Evolutionary conservation across 2,329 filamentous ascomycete genomes (phyloP).

Genomic region (Sclerotinia sclerotiorum): DNA sequence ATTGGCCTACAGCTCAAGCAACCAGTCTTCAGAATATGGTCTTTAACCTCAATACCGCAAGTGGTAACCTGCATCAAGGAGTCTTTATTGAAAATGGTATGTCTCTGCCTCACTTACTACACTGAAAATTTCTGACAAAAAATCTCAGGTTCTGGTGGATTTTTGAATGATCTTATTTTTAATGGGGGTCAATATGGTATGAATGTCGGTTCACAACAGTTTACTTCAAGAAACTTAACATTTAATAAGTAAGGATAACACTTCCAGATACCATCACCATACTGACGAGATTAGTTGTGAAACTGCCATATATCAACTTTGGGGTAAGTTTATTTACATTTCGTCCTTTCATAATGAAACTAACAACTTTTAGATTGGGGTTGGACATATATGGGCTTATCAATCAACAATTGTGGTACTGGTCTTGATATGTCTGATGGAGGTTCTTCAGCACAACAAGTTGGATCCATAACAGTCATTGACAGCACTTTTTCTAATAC

Average conservation of each 20-base stretch:
- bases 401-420: constrained; percentile 52
- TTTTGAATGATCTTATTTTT: constrained; percentile 59
- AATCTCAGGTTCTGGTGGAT: constrained; percentile 52
- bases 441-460: constrained; percentile 45
- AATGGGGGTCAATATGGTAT: constrained; percentile 60
- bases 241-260: constrained; percentile 40
- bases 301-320: constrained; percentile 57
- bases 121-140: constrained; percentile 49
- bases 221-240: constrained; percentile 57
- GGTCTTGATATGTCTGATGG: constrained; percentile 53
- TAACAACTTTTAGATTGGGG: constrained; percentile 49
- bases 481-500: constrained; percentile 55
- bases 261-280: background rate
- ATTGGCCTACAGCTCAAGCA: constrained; percentile 55
- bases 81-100: constrained; percentile 50
- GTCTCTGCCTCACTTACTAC: constrained; percentile 38
- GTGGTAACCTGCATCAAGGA: constrained; percentile 53
- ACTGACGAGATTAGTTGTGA: constrained; percentile 41
- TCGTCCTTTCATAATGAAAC: too few relatives aligned
- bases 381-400: constrained; percentile 54
- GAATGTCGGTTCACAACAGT: constrained; percentile 65
- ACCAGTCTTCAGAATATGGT: constrained; percentile 61
- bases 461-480: constrained; percentile 57
- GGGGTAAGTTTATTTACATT: constrained; percentile 39
- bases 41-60: constrained; percentile 53